These are phyloP conservation scores for Primulina tabacum DNA, from an alignment of 257 asterid genomes.

Conservation along the genomic window DNA sequence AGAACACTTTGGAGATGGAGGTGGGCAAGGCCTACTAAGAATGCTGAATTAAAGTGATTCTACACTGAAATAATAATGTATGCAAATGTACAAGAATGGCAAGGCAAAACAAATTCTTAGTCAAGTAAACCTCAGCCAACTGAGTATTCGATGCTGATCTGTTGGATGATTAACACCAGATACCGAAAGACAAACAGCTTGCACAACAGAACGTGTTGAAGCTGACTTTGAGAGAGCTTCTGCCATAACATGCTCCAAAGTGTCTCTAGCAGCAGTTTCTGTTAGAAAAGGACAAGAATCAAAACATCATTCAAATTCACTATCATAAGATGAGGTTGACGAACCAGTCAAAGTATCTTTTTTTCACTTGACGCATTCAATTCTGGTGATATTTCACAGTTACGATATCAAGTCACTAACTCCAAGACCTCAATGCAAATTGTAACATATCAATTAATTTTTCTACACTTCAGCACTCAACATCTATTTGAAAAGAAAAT, in stretches of 20 bases:
- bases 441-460: neutral
- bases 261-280: slow-evolving; percentile 81
- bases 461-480: neutral
- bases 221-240: slow-evolving; percentile 68
- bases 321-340: neutral
- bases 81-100: neutral
- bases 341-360: neutral
- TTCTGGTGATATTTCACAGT: neutral
- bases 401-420: neutral
- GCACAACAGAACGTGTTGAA: slow-evolving; percentile 60
- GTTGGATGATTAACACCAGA: slow-evolving; percentile 78
- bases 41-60: neutral
- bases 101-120: slow-evolving; percentile 10
- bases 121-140: slow-evolving; percentile 64
- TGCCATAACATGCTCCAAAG: slow-evolving; percentile 76
- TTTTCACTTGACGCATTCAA: neutral
- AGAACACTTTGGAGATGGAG: neutral
- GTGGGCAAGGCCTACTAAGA: neutral
- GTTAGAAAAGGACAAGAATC: slow-evolving; percentile 16
- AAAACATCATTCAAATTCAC: neutral
- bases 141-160: slow-evolving; percentile 60
- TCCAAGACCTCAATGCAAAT: neutral
- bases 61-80: neutral
- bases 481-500: neutral
- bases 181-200: slow-evolving; percentile 80